Base-by-base conservation (phyloP, 768 basidiomycete genomes). In the Xanthoconium purpureum region DNA sequence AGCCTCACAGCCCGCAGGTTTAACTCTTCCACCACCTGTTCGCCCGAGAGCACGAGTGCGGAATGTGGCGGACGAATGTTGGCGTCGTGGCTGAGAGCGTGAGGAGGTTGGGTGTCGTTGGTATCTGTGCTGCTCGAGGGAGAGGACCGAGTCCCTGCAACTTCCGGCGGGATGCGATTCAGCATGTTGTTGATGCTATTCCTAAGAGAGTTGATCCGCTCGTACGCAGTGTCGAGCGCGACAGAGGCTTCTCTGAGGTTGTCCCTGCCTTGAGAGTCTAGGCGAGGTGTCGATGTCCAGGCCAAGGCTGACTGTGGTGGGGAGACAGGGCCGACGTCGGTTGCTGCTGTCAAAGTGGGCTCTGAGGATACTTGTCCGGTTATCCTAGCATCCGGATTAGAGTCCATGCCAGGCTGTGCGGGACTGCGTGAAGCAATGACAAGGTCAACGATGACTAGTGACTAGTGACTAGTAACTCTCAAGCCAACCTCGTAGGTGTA, bases 191-290 rank as follows among this genome's bases (percentile, higher is more conserved):
- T 69, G 36, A 85, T 74, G 58, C 74, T 81, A 32, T 76, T 77
- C 56, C 83, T 78, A 48, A 84, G 77, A 67, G 80, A 78, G 47
- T 77, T 76, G 63, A 85, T 80, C 45, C 80, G 78, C 58, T 73
- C 76, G 66, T 81, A 83, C 20, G 81, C 83, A 36, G 77, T 75
- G 52, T 83, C 80, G 38, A 84, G 71, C 8, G 79, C 79, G n/a
- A 73, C 70, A 39, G 82, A 78, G n/a, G 82, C 80, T 53, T 78
- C 74, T 35, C 78, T 78, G 32, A 83, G 69, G 63, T 62, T 76
- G 45, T 66, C 66, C 53, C 74, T 75, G 47, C 74, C 71, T 36
- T 69, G 67, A 37, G 59, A 44, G 42, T 57, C 61, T 18, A 58
- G 38, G 43, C 46, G 55, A 30, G 64, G 42, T 9, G 62, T 54